These are phyloP conservation scores for Fusarium irregulare DNA, from an alignment of 2,329 filamentous ascomycete species.

Conservation along the genomic window DNA sequence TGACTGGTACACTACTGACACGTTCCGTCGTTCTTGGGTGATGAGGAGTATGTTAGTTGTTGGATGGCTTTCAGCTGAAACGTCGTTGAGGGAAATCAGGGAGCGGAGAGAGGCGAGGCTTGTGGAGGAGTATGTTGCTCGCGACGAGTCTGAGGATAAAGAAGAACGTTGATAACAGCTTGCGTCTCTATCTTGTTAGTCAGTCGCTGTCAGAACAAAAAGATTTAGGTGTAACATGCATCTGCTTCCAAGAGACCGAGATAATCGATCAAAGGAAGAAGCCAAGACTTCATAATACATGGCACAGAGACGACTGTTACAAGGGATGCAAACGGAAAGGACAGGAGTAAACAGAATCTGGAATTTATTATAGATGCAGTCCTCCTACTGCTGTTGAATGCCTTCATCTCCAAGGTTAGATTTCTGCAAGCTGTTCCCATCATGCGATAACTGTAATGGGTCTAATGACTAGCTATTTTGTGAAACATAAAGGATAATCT, in stretches of 20 bases:
- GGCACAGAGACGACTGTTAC: background rate
- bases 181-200: slow-evolving; percentile 46
- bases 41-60: slow-evolving; percentile 14
- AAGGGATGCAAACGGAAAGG: rapidly evolving
- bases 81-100: background rate
- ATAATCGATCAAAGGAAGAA: background rate
- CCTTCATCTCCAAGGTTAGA: background rate
- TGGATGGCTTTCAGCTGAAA: slow-evolving; percentile 13
- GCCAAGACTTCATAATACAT: background rate
- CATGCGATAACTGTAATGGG: background rate
- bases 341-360: background rate
- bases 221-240: slow-evolving; percentile 58
- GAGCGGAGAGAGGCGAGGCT: slow-evolving; percentile 1
- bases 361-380: rapidly evolving
- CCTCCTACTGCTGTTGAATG: background rate
- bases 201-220: slow-evolving; percentile 56
- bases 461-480: background rate
- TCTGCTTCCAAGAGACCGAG: background rate
- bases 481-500: background rate
- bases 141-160: background rate
- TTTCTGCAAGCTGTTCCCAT: background rate
- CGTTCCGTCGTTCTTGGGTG: background rate
- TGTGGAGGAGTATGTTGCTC: background rate
- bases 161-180: background rate
- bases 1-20: background rate